Conservation (phyloP, 1,284 basidiomycete genomes). For the Kwoniella shivajii region DNA sequence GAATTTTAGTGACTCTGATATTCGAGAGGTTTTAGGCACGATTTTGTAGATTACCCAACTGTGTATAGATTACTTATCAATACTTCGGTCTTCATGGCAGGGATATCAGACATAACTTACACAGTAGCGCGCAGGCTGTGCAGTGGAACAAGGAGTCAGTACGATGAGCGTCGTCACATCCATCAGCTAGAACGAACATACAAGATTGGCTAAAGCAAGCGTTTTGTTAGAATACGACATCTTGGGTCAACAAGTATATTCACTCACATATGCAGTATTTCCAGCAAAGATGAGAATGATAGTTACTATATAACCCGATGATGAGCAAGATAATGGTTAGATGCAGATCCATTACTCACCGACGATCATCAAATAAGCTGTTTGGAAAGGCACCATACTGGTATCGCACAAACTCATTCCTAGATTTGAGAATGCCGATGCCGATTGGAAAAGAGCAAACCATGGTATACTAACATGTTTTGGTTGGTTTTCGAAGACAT, state of each 20-base stretch:
- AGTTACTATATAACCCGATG: conserved; percentile 34
- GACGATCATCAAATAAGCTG: conserved; percentile 77
- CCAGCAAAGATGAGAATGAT: conserved; percentile 78
- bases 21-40: conserved; percentile 63
- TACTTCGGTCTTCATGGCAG: too few species aligned
- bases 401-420: conserved; percentile 86
- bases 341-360: conserved; percentile 30
- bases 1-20: conserved; percentile 83
- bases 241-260: not conserved
- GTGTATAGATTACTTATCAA: not conserved
- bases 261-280: conserved; percentile 85
- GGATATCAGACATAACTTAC: conserved; percentile 53
- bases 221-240: too few species aligned
- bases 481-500: conserved; percentile 63
- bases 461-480: conserved; percentile 64
- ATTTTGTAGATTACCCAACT: conserved; percentile 75
- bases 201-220: conserved; percentile 72
- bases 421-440: conserved; percentile 87
- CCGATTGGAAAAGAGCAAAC: conserved; percentile 84
- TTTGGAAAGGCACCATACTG: conserved; percentile 86
- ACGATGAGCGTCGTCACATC: too few species aligned
- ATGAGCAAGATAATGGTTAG: not conserved
- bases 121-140: conserved; percentile 66
- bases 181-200: conserved; percentile 55
- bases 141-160: not conserved